Evolutionary conservation across 495 filamentous ascomycete genomes (phyloP).

Genomic region (Aspergillus panamensis): DNA sequence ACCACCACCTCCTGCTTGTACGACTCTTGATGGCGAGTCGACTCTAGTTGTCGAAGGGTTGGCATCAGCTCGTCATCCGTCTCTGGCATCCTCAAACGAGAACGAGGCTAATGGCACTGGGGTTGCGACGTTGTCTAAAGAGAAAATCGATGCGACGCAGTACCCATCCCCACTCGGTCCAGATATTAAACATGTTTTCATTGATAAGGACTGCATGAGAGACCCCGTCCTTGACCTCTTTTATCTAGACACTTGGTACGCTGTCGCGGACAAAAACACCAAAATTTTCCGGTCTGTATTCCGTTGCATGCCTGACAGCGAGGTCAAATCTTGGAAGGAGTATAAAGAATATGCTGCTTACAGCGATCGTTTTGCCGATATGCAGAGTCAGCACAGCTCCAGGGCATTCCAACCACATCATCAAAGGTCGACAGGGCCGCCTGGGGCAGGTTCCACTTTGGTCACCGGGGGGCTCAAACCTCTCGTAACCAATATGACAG

Average conservation of each 20-base stretch:
- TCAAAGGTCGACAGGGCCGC: slow-evolving; percentile 38
- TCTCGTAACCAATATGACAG: slow-evolving; percentile 17
- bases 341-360: slow-evolving; percentile 87
- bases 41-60: slow-evolving; percentile 19
- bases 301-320: slow-evolving; percentile 92
- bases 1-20: slow-evolving; percentile 45
- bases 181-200: slow-evolving; percentile 61
- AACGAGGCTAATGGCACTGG: slow-evolving; percentile 72
- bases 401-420: slow-evolving; percentile 37
- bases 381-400: slow-evolving; percentile 51
- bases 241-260: slow-evolving; percentile 82
- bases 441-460: slow-evolving; percentile 35
- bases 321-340: slow-evolving; percentile 89
- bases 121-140: slow-evolving; percentile 36
- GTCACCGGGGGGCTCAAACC: slow-evolving; percentile 20
- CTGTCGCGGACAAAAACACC: slow-evolving; percentile 91
- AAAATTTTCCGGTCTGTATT: slow-evolving; percentile 90
- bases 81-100: slow-evolving; percentile 65
- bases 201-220: slow-evolving; percentile 67
- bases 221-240: slow-evolving; percentile 84
- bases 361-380: slow-evolving; percentile 70
- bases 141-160: slow-evolving; percentile 40
- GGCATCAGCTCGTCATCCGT: slow-evolving; percentile 59
- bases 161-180: slow-evolving; percentile 55
- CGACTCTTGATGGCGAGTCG: slow-evolving; percentile 31